Conservation (phyloP, 129 eudicot genomes). For the Chrysanthemum lavandulifolium region DNA sequence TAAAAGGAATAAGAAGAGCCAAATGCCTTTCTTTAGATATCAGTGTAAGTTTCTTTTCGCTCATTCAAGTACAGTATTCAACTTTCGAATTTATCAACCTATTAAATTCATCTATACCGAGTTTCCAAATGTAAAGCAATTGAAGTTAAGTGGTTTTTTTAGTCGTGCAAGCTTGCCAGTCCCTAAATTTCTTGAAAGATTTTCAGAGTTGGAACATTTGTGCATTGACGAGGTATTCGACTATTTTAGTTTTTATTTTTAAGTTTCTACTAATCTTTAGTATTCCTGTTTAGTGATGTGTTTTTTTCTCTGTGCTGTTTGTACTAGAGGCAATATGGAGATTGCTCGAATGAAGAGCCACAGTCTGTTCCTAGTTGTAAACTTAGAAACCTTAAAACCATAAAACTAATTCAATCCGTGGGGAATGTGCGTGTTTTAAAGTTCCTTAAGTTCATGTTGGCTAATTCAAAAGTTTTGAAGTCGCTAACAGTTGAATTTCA, state of each 20-base stretch:
- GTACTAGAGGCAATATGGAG: neutral
- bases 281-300: neutral
- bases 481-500: neutral
- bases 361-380: neutral
- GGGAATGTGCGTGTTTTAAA: neutral
- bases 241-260: too few relatives aligned
- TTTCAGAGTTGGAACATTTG: too few relatives aligned
- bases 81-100: too few relatives aligned
- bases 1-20: slow-evolving; percentile 1
- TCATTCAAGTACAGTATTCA: neutral
- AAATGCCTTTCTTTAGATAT: neutral
- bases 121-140: neutral
- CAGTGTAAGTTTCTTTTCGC: neutral
- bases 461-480: slow-evolving; percentile 7
- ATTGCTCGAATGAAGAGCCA: neutral
- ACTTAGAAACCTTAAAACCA: neutral
- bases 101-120: neutral
- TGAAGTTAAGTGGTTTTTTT: neutral
- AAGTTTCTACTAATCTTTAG: too few relatives aligned
- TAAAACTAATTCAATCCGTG: neutral
- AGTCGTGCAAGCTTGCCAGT: neutral
- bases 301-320: neutral
- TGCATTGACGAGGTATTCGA: too few relatives aligned
- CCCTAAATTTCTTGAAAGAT: neutral
- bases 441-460: slow-evolving; percentile 7